Conservation (phyloP, 2,329 filamentous ascomycete genomes). For the Aspergillus brasiliensis region DNA sequence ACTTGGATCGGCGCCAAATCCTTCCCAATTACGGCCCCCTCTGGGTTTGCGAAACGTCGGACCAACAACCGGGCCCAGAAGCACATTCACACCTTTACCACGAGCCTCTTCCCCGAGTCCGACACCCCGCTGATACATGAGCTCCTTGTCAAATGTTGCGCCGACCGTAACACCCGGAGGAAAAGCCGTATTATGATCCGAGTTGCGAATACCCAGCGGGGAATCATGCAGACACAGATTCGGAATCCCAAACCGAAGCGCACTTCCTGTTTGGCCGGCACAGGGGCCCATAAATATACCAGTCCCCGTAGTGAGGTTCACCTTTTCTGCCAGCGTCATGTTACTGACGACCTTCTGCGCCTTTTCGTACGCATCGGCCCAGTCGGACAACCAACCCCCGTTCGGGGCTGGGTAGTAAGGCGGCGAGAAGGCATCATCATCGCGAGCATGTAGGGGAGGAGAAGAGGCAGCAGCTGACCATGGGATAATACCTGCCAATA, state of each 20-base stretch:
- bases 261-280: slow-evolving; percentile 75
- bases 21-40: slow-evolving; percentile 75
- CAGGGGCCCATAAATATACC: slow-evolving; percentile 74
- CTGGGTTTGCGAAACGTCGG: slow-evolving; percentile 71
- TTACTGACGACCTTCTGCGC: slow-evolving; percentile 68
- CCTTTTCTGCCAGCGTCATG: slow-evolving; percentile 81
- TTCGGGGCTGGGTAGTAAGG: slow-evolving; percentile 74
- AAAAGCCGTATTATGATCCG: slow-evolving; percentile 75
- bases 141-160: slow-evolving; percentile 72
- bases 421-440: slow-evolving; percentile 36
- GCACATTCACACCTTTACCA: slow-evolving; percentile 72
- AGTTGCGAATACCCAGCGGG: slow-evolving; percentile 70
- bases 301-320: slow-evolving; percentile 72
- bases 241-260: slow-evolving; percentile 69
- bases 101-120: slow-evolving; percentile 71
- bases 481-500: not conserved
- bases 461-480: not conserved
- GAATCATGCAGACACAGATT: slow-evolving; percentile 73
- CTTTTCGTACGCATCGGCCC: slow-evolving; percentile 70
- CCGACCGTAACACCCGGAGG: slow-evolving; percentile 77
- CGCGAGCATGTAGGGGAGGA: not conserved
- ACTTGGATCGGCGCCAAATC: slow-evolving; percentile 70
- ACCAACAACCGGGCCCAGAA: slow-evolving; percentile 70
- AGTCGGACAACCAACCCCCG: slow-evolving; percentile 70
- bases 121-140: slow-evolving; percentile 69